Evolutionary conservation across 345 rosid genomes (phyloP).

Genomic region (Cardamine occulta): DNA sequence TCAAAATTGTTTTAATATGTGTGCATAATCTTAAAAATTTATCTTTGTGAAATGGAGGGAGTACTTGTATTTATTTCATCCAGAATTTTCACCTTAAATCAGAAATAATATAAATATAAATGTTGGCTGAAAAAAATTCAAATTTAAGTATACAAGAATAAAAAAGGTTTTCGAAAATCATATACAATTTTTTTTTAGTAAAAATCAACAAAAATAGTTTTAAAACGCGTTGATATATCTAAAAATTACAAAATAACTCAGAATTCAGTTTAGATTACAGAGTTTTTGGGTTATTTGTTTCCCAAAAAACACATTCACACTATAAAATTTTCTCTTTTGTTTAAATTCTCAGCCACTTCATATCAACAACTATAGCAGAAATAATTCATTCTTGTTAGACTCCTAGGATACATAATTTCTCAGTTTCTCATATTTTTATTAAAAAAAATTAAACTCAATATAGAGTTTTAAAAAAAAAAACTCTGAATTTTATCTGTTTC

Average conservation of each 20-base stretch:
- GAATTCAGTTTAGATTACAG: slow-evolving; percentile 16
- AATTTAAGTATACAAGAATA: neutral
- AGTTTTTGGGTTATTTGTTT: neutral
- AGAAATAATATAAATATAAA: neutral
- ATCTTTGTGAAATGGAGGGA: too few species aligned
- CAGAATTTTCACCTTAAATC: neutral
- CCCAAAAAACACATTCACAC: neutral
- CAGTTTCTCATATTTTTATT: neutral
- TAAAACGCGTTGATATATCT: slow-evolving; percentile 19
- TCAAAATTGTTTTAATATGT: too few species aligned
- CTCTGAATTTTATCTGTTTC: neutral
- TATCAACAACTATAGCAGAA: slow-evolving; percentile 34
- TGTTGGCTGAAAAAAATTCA: neutral
- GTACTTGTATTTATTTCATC: neutral
- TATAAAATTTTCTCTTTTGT: neutral
- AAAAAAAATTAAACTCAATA: slow-evolving; percentile 6
- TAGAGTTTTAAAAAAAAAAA: neutral
- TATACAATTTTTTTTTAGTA: neutral
- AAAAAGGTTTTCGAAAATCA: neutral
- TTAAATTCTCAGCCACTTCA: slow-evolving; percentile 36
- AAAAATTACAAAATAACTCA: neutral
- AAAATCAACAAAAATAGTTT: slow-evolving; percentile 17
- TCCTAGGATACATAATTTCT: slow-evolving; percentile 13
- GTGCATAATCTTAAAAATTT: too few species aligned
- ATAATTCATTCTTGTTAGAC: slow-evolving; percentile 23